These are phyloP conservation scores for Heliocybe sulcata DNA, from an alignment of 1,284 basidiomycete genomes.

Conservation along the genomic window DNA sequence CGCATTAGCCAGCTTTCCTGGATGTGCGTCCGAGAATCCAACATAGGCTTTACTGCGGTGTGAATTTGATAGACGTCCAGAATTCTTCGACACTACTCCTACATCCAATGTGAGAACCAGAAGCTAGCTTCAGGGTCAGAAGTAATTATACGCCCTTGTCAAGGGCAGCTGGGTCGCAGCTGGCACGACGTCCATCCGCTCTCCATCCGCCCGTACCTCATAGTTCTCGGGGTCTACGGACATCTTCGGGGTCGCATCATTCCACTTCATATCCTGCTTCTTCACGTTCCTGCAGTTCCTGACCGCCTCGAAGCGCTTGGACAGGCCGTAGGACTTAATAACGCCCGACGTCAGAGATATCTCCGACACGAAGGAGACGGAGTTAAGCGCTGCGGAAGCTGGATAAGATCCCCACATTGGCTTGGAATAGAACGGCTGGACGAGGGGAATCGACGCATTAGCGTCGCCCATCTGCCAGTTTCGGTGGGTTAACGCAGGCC, in stretches of 20 bases:
- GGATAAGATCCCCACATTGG: constrained; percentile 89
- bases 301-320: constrained; percentile 75
- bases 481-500: neutral
- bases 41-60: neutral
- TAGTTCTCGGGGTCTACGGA: constrained; percentile 91
- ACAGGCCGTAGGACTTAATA: constrained; percentile 65
- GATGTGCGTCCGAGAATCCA: neutral
- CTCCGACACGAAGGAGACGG: constrained; percentile 81
- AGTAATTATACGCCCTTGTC: constrained; percentile 66
- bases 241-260: constrained; percentile 77
- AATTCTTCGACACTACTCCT: neutral
- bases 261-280: constrained; percentile 95
- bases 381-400: constrained; percentile 72
- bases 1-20: too few relatives aligned
- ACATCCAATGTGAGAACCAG: neutral
- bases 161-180: constrained; percentile 63
- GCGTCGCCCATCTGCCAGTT: constrained; percentile 84
- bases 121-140: constrained; percentile 31
- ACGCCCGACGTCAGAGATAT: constrained; percentile 60
- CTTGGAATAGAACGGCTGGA: constrained; percentile 81
- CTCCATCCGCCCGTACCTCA: constrained; percentile 79
- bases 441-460: constrained; percentile 89
- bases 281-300: constrained; percentile 67
- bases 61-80: neutral
- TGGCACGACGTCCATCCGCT: constrained; percentile 68